Percentiles rank a stretch among this genome's conserved stretches.
Conservation (phyloP, 169 alveolate species). For the Plasmodium ovale region DNA sequence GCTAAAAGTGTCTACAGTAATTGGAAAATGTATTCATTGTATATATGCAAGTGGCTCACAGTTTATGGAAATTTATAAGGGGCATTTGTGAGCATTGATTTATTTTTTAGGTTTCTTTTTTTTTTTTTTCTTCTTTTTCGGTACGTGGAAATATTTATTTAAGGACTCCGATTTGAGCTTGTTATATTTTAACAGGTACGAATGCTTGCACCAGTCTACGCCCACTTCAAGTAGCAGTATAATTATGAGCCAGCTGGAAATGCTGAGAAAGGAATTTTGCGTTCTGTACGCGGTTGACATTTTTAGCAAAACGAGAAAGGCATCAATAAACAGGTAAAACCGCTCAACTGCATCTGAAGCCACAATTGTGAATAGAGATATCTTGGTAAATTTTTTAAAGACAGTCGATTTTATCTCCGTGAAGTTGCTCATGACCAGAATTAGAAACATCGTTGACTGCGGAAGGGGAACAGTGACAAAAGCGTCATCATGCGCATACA, state of each 20-base stretch:
- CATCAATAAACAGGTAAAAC: slow-evolving; percentile 89
- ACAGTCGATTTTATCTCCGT: slow-evolving; percentile 93
- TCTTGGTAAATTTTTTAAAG: slow-evolving; percentile 88
- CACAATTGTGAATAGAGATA: slow-evolving; percentile 86
- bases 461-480: background rate
- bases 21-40: background rate
- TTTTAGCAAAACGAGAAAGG: slow-evolving; percentile 88
- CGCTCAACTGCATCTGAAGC: slow-evolving; percentile 92
- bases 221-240: slow-evolving; percentile 86
- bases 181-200: slow-evolving; percentile 89
- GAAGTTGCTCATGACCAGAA: slow-evolving; percentile 91
- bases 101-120: no score
- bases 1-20: slow-evolving; percentile 77
- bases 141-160: slow-evolving; percentile 77
- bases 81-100: background rate
- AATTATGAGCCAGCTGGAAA: slow-evolving; percentile 83
- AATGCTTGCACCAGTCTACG: slow-evolving; percentile 90
- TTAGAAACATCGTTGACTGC: slow-evolving; percentile 91
- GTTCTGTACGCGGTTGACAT: slow-evolving; percentile 86
- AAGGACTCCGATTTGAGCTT: slow-evolving; percentile 82
- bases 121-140: background rate
- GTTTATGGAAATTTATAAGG: no score
- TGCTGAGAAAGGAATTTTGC: slow-evolving; percentile 78
- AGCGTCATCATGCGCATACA: background rate
- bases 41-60: background rate